Conservation (phyloP, 1,139 yeast species). For the Scheffersomyces lignicola region DNA sequence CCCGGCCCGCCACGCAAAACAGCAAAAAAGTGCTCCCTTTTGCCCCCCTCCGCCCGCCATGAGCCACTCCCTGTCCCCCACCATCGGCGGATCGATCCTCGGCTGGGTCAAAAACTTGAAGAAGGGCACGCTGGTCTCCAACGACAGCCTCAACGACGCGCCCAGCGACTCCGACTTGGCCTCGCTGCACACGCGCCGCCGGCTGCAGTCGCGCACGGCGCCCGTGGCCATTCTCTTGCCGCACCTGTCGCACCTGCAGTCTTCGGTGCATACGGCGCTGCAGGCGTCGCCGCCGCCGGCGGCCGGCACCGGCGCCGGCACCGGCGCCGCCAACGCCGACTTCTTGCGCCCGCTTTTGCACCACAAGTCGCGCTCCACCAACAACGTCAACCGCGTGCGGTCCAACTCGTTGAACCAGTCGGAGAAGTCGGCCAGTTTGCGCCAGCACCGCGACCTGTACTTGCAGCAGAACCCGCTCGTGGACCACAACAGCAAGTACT, state of each 20-base stretch:
- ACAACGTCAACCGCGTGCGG: conserved; percentile 45
- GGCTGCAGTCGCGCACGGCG: conserved; percentile 9
- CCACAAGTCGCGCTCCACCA: conserved; percentile 52
- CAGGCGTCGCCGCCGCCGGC: conserved; percentile 7
- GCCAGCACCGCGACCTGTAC: conserved; percentile 60
- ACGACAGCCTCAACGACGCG: conserved; percentile 42
- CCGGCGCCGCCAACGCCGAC: conserved; percentile 21
- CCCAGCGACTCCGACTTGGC: conserved; percentile 32
- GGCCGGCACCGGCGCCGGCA: conserved; percentile 9
- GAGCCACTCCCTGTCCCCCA: conserved; percentile 46
- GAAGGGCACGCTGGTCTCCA: conserved; percentile 38
- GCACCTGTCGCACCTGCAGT: conserved; percentile 3
- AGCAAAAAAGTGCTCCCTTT: too few species aligned
- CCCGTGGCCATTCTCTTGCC: conserved; percentile 6
- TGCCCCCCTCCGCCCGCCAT: too few species aligned
- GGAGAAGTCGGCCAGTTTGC: conserved; percentile 34
- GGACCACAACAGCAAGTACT: conserved; percentile 58
- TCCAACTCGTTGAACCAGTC: conserved; percentile 36
- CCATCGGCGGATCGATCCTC: conserved; percentile 41
- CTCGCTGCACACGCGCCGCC: conserved; percentile 12
- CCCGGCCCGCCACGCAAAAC: conserved; percentile 4
- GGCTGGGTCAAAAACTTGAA: conserved; percentile 52
- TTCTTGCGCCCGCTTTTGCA: conserved; percentile 48
- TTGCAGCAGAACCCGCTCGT: conserved; percentile 45
- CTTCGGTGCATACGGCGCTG: conserved; percentile 10